Evolutionary conservation across 2,329 filamentous ascomycete genomes (phyloP).

Genomic region (Monilinia aucupariae): DNA sequence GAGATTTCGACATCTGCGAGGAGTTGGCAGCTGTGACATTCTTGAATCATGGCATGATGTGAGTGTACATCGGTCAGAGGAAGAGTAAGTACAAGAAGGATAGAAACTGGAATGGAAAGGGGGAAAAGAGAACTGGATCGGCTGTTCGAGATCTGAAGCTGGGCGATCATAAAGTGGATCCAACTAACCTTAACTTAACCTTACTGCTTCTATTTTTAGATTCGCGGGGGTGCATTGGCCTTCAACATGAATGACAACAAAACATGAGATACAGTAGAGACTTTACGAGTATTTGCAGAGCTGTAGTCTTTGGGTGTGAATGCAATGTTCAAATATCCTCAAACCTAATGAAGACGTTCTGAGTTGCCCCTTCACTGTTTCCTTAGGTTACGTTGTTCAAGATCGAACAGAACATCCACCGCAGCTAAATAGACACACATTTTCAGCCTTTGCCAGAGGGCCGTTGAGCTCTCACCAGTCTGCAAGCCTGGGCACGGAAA

Average conservation of each 20-base stretch:
- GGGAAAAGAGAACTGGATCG: neutral
- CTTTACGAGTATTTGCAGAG: neutral
- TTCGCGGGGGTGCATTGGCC: neutral
- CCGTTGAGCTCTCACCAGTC: neutral
- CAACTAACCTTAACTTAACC: no score
- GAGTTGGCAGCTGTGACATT: constrained; percentile 3
- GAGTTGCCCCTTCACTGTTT: no score
- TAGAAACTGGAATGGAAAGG: neutral
- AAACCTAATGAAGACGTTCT: neutral
- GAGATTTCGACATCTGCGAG: constrained; percentile 8
- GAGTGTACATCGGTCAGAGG: neutral
- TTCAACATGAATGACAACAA: neutral
- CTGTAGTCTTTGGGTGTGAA: neutral
- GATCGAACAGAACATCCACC: neutral
- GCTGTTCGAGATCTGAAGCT: constrained; percentile 6
- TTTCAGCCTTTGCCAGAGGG: neutral
- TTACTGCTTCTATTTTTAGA: constrained; percentile 6
- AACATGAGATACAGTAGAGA: neutral
- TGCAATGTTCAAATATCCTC: neutral
- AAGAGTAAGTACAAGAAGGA: neutral
- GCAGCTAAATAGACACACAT: neutral
- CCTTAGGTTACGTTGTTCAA: neutral
- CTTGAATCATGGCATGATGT: constrained; percentile 14
- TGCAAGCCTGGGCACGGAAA: neutral
- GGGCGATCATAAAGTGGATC: neutral